Percentiles rank a stretch among this genome's conserved stretches.
These are phyloP conservation scores for Talaromyces piceae DNA, from an alignment of 2,329 filamentous ascomycete species.

Conservation along the genomic window DNA sequence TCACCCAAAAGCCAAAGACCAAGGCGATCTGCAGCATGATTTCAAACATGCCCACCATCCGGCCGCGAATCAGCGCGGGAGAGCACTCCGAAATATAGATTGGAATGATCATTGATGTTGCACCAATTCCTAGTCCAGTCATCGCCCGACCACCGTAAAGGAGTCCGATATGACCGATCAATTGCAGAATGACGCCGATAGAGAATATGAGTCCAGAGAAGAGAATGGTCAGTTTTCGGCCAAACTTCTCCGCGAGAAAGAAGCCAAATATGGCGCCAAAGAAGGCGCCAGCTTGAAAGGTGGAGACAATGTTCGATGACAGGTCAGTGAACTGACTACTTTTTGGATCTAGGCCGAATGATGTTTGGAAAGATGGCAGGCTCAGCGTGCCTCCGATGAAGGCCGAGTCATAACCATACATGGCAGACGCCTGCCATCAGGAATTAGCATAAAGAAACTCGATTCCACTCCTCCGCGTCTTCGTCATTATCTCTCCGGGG, in stretches of 20 bases:
- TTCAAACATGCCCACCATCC: constrained; percentile 53
- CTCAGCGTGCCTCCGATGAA: constrained; percentile 8
- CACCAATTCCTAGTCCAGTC: constrained; percentile 23
- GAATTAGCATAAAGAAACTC: background rate
- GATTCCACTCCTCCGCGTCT: background rate
- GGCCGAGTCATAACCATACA: constrained; percentile 8
- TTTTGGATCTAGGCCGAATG: constrained; percentile 2
- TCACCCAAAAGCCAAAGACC: constrained; percentile 43
- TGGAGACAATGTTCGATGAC: constrained; percentile 6
- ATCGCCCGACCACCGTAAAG: constrained; percentile 5
- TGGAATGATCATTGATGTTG: constrained; percentile 48
- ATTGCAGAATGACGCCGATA: constrained; percentile 57
- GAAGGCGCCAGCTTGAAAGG: constrained; percentile 8
- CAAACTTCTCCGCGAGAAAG: constrained; percentile 49
- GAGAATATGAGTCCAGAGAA: constrained; percentile 50
- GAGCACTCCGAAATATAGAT: constrained; percentile 52
- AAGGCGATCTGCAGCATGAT: constrained; percentile 43
- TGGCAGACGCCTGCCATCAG: background rate
- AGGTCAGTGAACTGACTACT: background rate
- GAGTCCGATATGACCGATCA: constrained; percentile 2
- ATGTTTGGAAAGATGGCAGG: constrained; percentile 3
- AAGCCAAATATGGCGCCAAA: constrained; percentile 50
- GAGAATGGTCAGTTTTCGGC: constrained; percentile 52
- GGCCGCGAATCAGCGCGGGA: constrained; percentile 50
- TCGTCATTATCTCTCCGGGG: background rate